These are phyloP conservation scores for Pseudocercospora fuligena DNA, from an alignment of 2,329 filamentous ascomycete genomes.

Conservation along the genomic window DNA sequence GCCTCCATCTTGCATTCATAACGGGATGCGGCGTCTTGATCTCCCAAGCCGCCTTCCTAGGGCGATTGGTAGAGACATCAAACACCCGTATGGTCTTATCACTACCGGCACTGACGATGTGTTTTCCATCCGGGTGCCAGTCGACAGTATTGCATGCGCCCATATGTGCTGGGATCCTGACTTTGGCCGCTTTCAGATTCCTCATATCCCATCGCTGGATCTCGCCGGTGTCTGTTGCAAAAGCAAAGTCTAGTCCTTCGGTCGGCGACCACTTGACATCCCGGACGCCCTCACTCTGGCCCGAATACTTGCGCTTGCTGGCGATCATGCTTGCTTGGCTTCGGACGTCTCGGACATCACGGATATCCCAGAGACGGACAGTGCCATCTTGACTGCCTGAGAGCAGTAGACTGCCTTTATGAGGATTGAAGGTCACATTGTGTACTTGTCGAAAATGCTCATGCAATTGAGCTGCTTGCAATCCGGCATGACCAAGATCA, in stretches of 20 bases:
- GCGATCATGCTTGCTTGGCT: slow-evolving; percentile 53
- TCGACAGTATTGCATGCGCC: slow-evolving; percentile 63
- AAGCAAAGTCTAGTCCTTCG: slow-evolving; percentile 66
- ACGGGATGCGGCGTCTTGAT: slow-evolving; percentile 67
- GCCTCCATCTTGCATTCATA: slow-evolving; percentile 66
- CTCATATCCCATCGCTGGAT: slow-evolving; percentile 69
- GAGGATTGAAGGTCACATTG: slow-evolving; percentile 67
- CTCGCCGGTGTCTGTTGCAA: slow-evolving; percentile 66
- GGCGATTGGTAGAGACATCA: slow-evolving; percentile 63
- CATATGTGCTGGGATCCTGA: slow-evolving; percentile 66
- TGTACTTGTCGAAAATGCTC: slow-evolving; percentile 70
- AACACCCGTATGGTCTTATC: slow-evolving; percentile 68
- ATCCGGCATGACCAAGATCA: slow-evolving; percentile 64
- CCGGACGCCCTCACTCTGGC: slow-evolving; percentile 65
- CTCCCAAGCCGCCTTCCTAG: slow-evolving; percentile 63
- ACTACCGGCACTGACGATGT: slow-evolving; percentile 65
- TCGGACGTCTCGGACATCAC: slow-evolving; percentile 51
- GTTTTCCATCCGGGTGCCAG: slow-evolving; percentile 70
- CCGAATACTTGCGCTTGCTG: slow-evolving; percentile 60
- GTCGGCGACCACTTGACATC: slow-evolving; percentile 69
- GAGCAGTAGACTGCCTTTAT: slow-evolving; percentile 62
- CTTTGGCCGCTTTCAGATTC: slow-evolving; percentile 59
- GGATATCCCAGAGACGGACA: slow-evolving; percentile 68
- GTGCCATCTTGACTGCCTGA: slow-evolving; percentile 69
- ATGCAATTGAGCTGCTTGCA: slow-evolving; percentile 66